These are phyloP conservation scores for Pseudopyrenochaeta lycopersici DNA, from an alignment of 2,329 filamentous ascomycete genomes.

Conservation along the genomic window DNA sequence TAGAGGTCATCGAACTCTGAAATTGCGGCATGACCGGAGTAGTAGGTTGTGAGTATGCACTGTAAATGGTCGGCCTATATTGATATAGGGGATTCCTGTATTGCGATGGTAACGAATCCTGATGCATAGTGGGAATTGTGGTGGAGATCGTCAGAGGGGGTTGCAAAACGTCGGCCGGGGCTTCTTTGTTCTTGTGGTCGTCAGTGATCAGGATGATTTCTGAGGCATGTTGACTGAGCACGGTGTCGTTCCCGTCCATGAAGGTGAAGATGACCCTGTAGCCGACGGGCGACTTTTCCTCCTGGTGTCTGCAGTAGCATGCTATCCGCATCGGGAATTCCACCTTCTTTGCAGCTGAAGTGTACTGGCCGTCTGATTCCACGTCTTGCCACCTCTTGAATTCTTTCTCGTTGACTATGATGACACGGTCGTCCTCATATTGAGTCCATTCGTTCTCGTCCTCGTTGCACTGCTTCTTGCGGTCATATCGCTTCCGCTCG, in stretches of 20 bases:
- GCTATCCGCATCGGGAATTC: slow-evolving; percentile 94
- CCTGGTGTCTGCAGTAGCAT: slow-evolving; percentile 95
- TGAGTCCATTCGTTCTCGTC: slow-evolving; percentile 84
- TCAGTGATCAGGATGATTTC: slow-evolving; percentile 95
- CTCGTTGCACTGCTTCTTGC: slow-evolving; percentile 92
- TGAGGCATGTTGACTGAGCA: slow-evolving; percentile 81
- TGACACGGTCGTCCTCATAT: slow-evolving; percentile 55
- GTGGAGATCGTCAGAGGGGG: slow-evolving; percentile 17
- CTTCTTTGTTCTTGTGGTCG: slow-evolving; percentile 80
- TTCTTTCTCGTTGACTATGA: slow-evolving; percentile 50
- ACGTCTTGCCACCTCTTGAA: slow-evolving; percentile 41
- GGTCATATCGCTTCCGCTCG: slow-evolving; percentile 87
- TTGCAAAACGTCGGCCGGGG: slow-evolving; percentile 26
- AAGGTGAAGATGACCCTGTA: slow-evolving; percentile 95
- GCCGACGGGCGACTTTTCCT: slow-evolving; percentile 78
- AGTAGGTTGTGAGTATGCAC: slow-evolving; percentile 38
- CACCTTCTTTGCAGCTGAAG: slow-evolving; percentile 70
- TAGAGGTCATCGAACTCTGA: slow-evolving; percentile 26
- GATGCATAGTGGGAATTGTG: slow-evolving; percentile 20
- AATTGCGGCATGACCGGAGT: slow-evolving; percentile 34
- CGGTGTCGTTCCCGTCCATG: slow-evolving; percentile 77
- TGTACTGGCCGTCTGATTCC: slow-evolving; percentile 29
- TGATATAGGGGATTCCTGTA: slow-evolving; percentile 29
- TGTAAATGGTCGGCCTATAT: slow-evolving; percentile 29
- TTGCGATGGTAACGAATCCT: slow-evolving; percentile 24